Base-by-base conservation (phyloP, 306 rosid species). In the Pachyrhizus erosus region DNA sequence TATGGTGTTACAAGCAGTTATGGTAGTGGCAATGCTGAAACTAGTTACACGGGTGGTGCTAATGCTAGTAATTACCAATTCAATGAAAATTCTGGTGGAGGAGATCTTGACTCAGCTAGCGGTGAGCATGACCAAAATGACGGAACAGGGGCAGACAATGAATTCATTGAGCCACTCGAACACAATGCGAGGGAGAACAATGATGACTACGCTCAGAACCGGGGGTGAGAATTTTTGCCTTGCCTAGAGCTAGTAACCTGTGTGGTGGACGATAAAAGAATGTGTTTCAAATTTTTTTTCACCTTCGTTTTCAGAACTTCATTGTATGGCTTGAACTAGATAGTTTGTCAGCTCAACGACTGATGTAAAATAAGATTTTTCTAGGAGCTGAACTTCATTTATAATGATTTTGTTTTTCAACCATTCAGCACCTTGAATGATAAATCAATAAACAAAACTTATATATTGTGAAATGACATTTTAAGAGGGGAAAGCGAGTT, bases 351-450 rank as follows among this genome's bases (percentile, higher is more conserved):
- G 80, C 57, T 64, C 80, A 52, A 40, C 3, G 49, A 74, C 78
- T 78, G 49, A 64, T 84, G 77, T 74, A 60, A 40, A 84, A 84
- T 84, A 87, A 82, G 55, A 57, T 51, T 70, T 77, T 75, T 70
- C 54, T 72, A 46, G 79, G 76, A 33, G 18, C 29, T 70, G 57
- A 71, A 71, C 40, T 71, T 43, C 46, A 20, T 70, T 37, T 43
- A 20, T 42, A 82, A 52, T 62, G 66, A 34, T 46, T 73, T 18
- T 37, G 2, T 1, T 77, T 70, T 49, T 58, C 55, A 9, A 48
- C 45, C n/a, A 33, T 61, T 61, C 26, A 0, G 23, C 46, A 18
- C 42, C n/a, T 60, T 15, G 9, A 34, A 69, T 79, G 33, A 14
- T 65, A 33, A 62, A 40, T 1, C 3, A 39, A 8, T 26, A 46